These are phyloP conservation scores for Elsinoe batatas DNA, from an alignment of 2,329 filamentous ascomycete genomes.

Conservation along the genomic window DNA sequence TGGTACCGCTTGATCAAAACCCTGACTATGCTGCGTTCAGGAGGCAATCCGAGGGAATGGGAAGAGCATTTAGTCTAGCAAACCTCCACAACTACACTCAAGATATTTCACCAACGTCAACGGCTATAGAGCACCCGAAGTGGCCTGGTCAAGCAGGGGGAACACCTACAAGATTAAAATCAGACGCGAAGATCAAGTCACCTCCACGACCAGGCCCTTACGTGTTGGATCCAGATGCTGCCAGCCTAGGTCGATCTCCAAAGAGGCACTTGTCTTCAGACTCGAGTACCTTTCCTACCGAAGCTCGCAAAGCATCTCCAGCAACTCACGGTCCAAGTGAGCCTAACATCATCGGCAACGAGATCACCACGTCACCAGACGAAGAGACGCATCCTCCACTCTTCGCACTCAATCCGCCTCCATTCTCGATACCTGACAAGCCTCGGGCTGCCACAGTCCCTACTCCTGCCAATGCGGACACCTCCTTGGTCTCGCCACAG, in stretches of 20 bases:
- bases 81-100: slow-evolving; percentile 33
- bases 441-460: slow-evolving; percentile 41
- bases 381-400: slow-evolving; percentile 23
- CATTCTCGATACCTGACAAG: slow-evolving; percentile 18
- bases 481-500: slow-evolving; percentile 36
- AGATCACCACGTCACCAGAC: slow-evolving; percentile 18
- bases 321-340: slow-evolving; percentile 32
- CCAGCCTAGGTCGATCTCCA: slow-evolving; percentile 32
- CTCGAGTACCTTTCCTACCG: slow-evolving; percentile 32
- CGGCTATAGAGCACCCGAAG: not conserved
- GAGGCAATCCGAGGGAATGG: slow-evolving; percentile 54
- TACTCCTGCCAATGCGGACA: slow-evolving; percentile 23
- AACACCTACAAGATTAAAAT: slow-evolving; percentile 24
- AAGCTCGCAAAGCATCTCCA: slow-evolving; percentile 38
- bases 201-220: slow-evolving; percentile 19
- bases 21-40: slow-evolving; percentile 74
- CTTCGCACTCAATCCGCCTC: slow-evolving; percentile 16
- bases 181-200: slow-evolving; percentile 33
- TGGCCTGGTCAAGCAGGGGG: slow-evolving; percentile 14
- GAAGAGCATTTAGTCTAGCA: slow-evolving; percentile 39
- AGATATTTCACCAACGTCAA: slow-evolving; percentile 22
- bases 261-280: slow-evolving; percentile 41
- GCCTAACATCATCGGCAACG: not conserved
- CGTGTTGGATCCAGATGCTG: slow-evolving; percentile 21
- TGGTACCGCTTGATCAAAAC: slow-evolving; percentile 63